These are phyloP conservation scores for Pichia inconspicua DNA, from an alignment of 1,139 yeast species.

Conservation along the genomic window DNA sequence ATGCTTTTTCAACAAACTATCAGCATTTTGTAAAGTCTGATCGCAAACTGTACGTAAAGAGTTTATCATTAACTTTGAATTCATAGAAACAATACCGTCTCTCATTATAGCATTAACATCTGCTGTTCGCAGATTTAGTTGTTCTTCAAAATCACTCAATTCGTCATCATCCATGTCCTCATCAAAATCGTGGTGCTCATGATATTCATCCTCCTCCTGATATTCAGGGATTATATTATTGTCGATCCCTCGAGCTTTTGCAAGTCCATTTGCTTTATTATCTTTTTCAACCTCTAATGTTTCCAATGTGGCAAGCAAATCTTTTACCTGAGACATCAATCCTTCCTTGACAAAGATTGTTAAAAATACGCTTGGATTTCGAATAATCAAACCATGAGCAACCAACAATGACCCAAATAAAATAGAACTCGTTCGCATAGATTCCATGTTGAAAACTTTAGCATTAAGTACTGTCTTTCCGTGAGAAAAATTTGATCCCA, in stretches of 20 bases:
- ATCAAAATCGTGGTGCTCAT: slow-evolving; percentile 1
- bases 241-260: slow-evolving; percentile 15
- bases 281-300: slow-evolving; percentile 17
- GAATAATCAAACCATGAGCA: slow-evolving; percentile 37
- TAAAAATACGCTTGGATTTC: slow-evolving; percentile 39
- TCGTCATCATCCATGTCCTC: slow-evolving; percentile 17
- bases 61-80: slow-evolving; percentile 8
- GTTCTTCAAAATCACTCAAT: slow-evolving; percentile 5
- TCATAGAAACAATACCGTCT: slow-evolving; percentile 4
- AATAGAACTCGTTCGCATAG: slow-evolving; percentile 32
- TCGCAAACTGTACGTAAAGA: slow-evolving; percentile 10
- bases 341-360: slow-evolving; percentile 66
- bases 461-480: slow-evolving; percentile 30
- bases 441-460: slow-evolving; percentile 7
- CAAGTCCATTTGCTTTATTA: slow-evolving; percentile 21
- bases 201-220: neutral
- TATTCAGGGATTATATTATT: too few species aligned
- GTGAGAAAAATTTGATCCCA: slow-evolving; percentile 70
- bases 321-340: slow-evolving; percentile 44
- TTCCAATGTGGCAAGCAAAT: slow-evolving; percentile 17
- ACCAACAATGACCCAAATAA: slow-evolving; percentile 49
- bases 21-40: slow-evolving; percentile 18
- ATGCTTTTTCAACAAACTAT: slow-evolving; percentile 13
- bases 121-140: neutral
- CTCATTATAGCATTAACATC: neutral